Conservation (phyloP, 148 eudicot species). For the Chenopodium album region DNA sequence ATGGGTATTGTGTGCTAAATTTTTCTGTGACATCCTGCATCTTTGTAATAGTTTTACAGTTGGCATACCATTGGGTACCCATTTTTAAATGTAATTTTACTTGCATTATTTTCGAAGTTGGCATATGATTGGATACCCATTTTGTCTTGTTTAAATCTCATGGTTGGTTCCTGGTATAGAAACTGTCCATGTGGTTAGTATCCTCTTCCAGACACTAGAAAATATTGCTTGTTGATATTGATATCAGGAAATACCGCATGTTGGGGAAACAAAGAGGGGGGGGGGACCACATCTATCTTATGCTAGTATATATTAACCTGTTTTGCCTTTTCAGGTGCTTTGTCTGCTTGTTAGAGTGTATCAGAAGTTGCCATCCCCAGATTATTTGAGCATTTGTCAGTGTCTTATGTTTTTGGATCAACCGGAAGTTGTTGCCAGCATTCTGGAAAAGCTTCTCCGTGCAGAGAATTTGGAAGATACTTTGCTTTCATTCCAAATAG, state of each 20-base stretch:
- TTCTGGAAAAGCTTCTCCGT: conserved; percentile 72
- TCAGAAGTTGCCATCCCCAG: conserved; percentile 82
- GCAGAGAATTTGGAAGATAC: conserved; percentile 80
- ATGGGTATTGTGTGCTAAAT: conserved; percentile 4
- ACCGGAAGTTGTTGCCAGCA: conserved; percentile 71
- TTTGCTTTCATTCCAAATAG: conserved; percentile 82
- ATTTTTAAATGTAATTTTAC: too few species aligned
- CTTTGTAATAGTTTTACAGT: neutral
- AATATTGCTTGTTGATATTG: neutral
- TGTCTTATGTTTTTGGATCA: conserved; percentile 90
- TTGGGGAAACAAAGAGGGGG: neutral
- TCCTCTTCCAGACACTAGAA: neutral
- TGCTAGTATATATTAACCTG: neutral
- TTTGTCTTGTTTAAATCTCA: neutral
- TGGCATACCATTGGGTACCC: too few species aligned
- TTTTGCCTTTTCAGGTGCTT: conserved; percentile 55
- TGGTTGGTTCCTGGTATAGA: neutral
- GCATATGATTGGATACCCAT: neutral
- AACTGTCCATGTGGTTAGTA: neutral
- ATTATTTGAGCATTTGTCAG: conserved; percentile 89
- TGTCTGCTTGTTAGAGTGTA: conserved; percentile 76
- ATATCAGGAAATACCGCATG: neutral
- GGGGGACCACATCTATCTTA: too few species aligned
- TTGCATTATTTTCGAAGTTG: neutral
- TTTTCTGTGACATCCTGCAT: neutral